Evolutionary conservation across 306 rosid species (phyloP), one percentile per base, ranked within the genome.

Genomic region (Sphenostylis stenocarpa): DNA sequence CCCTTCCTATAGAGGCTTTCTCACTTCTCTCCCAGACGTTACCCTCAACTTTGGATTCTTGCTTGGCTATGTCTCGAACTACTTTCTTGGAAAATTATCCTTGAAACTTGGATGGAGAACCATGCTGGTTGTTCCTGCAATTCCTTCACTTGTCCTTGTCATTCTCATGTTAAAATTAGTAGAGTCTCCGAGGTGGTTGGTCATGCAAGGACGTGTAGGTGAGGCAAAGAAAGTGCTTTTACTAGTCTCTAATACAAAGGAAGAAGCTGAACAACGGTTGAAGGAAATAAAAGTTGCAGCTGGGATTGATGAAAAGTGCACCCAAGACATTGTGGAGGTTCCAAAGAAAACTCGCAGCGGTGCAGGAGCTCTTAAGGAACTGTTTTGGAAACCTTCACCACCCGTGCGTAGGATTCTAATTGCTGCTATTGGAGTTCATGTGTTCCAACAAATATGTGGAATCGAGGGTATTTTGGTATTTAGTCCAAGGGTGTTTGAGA

Each of bases 111-210:
- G 97, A 6, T 94, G 96, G 97, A 85, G 98, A 57, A 0, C 85
- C 16, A 91, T 91, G 98, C 49, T 91, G 0, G 91, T 89, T n/a
- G 3, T 88, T 47, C 88, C 92, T 7, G 89, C 86, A 16, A 24
- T 88, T 16, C 98, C 98, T 65, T 88, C 97, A 6, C 20, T 94
- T 10, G 80, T 11, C 1, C 36, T 91, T 20, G 80, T 84, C 3
- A 10, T 90, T 19, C 82, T 86, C 3, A 79, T 90, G 73, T 47
- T 87, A 0, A 75, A 61, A 31, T 77, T 94, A 85, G 88, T 88
- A 0, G 97, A 94, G 75, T 94, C 97, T 0, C 98, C 98, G 1
- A 85, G 98, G 60, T 94, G 97, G 98, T 57, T 94, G 14, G 87
- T 87, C 14, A 67, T 91, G 86, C 97, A 88, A 68, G 97, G 98